Evolutionary conservation across 2,329 filamentous ascomycete genomes (phyloP), one percentile per base, ranked within the genome.

Genomic region (Cadophora gregata): DNA sequence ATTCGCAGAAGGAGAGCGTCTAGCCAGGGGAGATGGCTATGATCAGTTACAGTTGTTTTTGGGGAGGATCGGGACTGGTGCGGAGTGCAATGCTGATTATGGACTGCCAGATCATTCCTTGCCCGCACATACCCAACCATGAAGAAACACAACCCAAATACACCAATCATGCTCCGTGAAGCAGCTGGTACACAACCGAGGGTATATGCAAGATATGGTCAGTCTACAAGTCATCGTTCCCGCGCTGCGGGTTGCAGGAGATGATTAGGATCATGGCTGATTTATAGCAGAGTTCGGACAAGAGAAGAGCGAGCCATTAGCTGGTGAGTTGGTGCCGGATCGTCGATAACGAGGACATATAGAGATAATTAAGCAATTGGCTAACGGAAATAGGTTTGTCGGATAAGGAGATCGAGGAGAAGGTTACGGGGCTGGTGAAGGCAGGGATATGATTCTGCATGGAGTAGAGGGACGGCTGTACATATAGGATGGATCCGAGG

Each of bases 121-220:
- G 90, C 90, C 72, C 89, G 93, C 79, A 90, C 93, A 73, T 99
- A 99, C 81, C 96, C 96, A 56, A 96, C 92, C 68, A 98, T 99
- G 95, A 99, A 99, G 89, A 96, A 97, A 86, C 92, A 95, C 86
- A 99, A 99, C 84, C 96, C 96, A 65, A 84, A 92, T 80, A 94
- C 87, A 59, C 96, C 96, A 63, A 98, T 99, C 81, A 85, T 99
- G 84, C 89, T 99, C 77, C 92, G 96, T 78, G 96, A 98, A 84
- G 96, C 95, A 62, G 83, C 88, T 74, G 93, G 92, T 77, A 93
- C 92, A 63, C 83, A 91, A 78, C 95, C 96, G 71, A 91, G 88
- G 80, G 88, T 99, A 71, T 98, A 91, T 81, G 94, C 95, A 74
- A 87, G 96, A 89, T 99, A 96, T 79, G 95, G 93, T 97, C 80